Conservation (phyloP, 179 eudicot genomes). For the Heliamphora pulchella region DNA sequence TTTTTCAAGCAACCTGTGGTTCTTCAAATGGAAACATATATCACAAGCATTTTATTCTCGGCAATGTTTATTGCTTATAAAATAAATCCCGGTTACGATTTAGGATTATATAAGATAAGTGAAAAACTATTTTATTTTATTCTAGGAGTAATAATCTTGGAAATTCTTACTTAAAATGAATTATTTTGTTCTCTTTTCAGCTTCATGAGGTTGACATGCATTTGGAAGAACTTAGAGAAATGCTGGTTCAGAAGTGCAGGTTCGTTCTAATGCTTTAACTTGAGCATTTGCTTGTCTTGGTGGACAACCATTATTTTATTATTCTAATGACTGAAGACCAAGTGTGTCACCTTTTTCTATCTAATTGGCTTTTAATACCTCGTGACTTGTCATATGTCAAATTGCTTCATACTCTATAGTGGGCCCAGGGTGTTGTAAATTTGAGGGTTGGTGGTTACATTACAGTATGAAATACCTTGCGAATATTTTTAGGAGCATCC, state of each 20-base stretch:
- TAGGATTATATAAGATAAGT: too few relatives aligned
- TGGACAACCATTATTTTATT: too few relatives aligned
- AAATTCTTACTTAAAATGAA: neutral
- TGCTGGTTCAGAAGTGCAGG: constrained; percentile 71
- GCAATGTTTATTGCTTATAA: too few relatives aligned
- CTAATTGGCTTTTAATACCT: neutral
- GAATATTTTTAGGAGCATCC: neutral
- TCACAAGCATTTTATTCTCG: too few relatives aligned
- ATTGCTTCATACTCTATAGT: neutral
- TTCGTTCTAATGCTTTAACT: constrained; percentile 14
- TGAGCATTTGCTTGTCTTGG: neutral
- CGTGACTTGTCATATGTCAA: neutral
- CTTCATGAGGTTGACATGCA: constrained; percentile 54
- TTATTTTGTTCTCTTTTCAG: constrained; percentile 35
- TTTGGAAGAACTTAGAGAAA: constrained; percentile 62
- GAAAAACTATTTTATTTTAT: too few relatives aligned
- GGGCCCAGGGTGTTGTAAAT: neutral
- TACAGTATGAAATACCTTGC: neutral
- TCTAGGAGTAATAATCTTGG: too few relatives aligned
- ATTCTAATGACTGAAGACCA: neutral
- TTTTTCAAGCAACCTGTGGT: too few relatives aligned
- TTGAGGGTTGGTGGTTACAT: neutral
- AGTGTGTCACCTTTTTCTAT: neutral
- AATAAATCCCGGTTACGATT: too few relatives aligned
- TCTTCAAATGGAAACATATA: too few relatives aligned